Evolutionary conservation across 2,329 filamentous ascomycete genomes (phyloP), one percentile per base, ranked within the genome.

Genomic region (Trichoderma pleuroti): DNA sequence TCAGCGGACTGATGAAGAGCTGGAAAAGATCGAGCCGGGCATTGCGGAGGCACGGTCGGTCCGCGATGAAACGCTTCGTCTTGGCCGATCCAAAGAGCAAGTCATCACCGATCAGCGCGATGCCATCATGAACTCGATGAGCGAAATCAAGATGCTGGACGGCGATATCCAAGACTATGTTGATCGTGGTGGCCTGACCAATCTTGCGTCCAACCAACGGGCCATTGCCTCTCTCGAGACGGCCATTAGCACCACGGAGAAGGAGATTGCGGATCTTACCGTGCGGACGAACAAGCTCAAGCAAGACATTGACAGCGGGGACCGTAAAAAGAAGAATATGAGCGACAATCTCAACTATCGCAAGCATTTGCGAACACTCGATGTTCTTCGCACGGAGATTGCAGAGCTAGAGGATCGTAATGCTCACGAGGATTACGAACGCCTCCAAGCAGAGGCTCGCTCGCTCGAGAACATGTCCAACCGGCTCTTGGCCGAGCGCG

Each of bases 301-400:
- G 74, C 88, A 92, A 62, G 91, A 93, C 66, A 87, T 94, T 65
- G 89, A 90, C 75, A 93, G 94, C 76, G 92, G 93, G 70, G 92
- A 94, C 73, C 89, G 91, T 71, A 94, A 91, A 70, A 95, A 94
- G 82, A 91, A 93, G 76, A 94, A 93, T 73, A 97, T 99, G 75
- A 86, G 86, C 26, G 94, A 98, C 78, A 99, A 99, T 76, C 83
- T 98, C 65, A 90, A 90, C 73, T 97, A 94, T 79, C 92, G 96
- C 71, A 91, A 91, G 77, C 91, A 92, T 72, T 85, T 89, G 70
- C 87, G 89, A 68, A 86, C 90, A 46, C 85, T 98, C 2, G 86
- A 92, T 54, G 84, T 83, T 5, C 86, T 98, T 8, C 83, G 88
- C 68, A 79, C 80, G 21, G 92, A 96, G 72, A 94, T 99, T 73